Conservation (phyloP, 441 rosid species). For the Jatropha multifida region DNA sequence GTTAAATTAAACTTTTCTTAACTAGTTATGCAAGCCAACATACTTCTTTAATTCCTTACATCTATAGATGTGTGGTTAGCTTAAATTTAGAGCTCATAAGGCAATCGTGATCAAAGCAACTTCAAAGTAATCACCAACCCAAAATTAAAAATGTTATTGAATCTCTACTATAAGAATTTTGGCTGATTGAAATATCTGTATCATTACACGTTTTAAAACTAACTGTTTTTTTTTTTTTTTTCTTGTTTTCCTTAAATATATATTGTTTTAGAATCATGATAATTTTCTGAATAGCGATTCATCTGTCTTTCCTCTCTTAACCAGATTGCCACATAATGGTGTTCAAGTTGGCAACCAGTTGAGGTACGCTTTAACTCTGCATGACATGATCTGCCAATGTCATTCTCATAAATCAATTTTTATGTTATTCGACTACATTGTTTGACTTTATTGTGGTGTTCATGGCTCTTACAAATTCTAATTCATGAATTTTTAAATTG, state of each 20-base stretch:
- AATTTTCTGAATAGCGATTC: conserved; percentile 13
- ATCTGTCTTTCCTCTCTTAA: conserved; percentile 18
- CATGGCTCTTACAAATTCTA: too few relatives aligned
- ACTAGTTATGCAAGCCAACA: background rate
- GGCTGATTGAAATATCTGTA: background rate
- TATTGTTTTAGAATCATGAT: conserved; percentile 16
- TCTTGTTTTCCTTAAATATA: background rate
- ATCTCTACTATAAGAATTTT: conserved; percentile 3
- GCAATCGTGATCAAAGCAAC: background rate
- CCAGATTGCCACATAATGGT: conserved; percentile 58
- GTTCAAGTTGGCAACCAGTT: conserved; percentile 74
- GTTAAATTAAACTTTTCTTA: background rate
- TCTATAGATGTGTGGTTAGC: background rate
- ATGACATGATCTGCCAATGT: background rate
- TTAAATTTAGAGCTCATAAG: background rate
- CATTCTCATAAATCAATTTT: background rate
- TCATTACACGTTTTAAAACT: background rate
- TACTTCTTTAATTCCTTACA: background rate
- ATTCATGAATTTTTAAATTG: too few relatives aligned
- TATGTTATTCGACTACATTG: background rate
- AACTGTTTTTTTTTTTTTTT: background rate
- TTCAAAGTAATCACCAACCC: background rate
- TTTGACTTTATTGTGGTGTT: background rate
- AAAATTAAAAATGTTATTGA: background rate
- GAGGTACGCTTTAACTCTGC: conserved; percentile 52